These are phyloP conservation scores for Calocybe gangraenosa DNA, from an alignment of 768 basidiomycete genomes.

Conservation along the genomic window DNA sequence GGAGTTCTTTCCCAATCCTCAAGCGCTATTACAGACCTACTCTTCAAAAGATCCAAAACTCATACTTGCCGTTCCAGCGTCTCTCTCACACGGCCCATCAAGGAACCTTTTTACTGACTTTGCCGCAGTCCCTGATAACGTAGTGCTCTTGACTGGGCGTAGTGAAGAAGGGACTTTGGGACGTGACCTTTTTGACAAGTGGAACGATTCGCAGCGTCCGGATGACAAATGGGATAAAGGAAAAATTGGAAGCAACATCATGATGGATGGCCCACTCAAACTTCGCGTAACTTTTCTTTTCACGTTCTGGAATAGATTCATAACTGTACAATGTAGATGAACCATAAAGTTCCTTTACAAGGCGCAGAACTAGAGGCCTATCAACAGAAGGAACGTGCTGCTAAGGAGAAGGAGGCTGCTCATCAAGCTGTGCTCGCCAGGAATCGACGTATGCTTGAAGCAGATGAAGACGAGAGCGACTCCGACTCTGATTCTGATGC, in stretches of 20 bases:
- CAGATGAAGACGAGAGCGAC: slow-evolving; percentile 86
- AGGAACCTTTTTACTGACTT: slow-evolving; percentile 84
- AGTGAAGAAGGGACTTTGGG: slow-evolving; percentile 80
- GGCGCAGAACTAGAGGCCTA: slow-evolving; percentile 85
- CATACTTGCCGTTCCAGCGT: slow-evolving; percentile 89
- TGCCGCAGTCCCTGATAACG: slow-evolving; percentile 77
- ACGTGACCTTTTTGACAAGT: slow-evolving; percentile 74
- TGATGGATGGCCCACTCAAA: slow-evolving; percentile 69
- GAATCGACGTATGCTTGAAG: slow-evolving; percentile 86
- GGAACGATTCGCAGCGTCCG: slow-evolving; percentile 79
- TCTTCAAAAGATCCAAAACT: slow-evolving; percentile 89
- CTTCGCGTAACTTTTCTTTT: slow-evolving; percentile 50
- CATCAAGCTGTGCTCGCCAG: slow-evolving; percentile 81
- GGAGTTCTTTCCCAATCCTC: slow-evolving; percentile 87
- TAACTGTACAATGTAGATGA: slow-evolving; percentile 50
- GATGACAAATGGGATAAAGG: slow-evolving; percentile 88
- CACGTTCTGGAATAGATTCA: not conserved
- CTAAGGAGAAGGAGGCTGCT: slow-evolving; percentile 80
- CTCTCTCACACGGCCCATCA: slow-evolving; percentile 89
- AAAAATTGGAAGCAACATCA: slow-evolving; percentile 79
- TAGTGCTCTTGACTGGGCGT: slow-evolving; percentile 79
- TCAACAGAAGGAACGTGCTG: slow-evolving; percentile 68
- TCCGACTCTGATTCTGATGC: slow-evolving; percentile 65
- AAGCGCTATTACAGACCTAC: slow-evolving; percentile 74
- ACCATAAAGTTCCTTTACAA: slow-evolving; percentile 84